Evolutionary conservation across 331 rosid genomes (phyloP).

Genomic region (Quercus lobata): DNA sequence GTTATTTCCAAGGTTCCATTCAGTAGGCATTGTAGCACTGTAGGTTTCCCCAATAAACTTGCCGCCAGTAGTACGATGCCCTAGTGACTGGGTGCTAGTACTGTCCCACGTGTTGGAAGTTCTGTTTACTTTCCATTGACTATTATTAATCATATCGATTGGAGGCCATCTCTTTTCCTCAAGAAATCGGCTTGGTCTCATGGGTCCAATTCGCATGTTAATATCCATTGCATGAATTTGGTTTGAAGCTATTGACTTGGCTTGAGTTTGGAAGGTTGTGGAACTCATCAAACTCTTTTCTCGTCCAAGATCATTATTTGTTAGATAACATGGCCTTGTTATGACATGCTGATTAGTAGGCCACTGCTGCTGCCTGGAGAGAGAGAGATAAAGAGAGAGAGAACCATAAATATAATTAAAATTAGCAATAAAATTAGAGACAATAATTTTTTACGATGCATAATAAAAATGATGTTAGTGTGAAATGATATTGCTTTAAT

Average conservation of each 20-base stretch:
- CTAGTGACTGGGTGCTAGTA: not conserved
- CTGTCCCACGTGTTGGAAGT: not conserved
- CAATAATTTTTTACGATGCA: no score
- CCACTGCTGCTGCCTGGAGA: conserved; percentile 35
- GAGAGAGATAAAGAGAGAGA: not conserved
- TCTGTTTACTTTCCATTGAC: conserved; percentile 22
- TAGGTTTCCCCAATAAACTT: conserved; percentile 1
- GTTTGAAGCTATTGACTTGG: conserved; percentile 19
- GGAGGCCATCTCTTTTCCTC: conserved; percentile 77
- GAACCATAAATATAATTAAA: not conserved
- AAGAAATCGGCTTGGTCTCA: conserved; percentile 56
- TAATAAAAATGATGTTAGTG: no score
- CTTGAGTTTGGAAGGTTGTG: conserved; percentile 25
- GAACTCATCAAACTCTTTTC: conserved; percentile 18
- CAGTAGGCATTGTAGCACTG: not conserved
- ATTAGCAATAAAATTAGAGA: no score
- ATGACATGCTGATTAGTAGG: conserved; percentile 16
- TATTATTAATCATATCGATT: conserved; percentile 15
- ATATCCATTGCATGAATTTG: conserved; percentile 25
- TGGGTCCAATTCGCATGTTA: conserved; percentile 38
- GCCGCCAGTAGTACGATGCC: conserved; percentile 18
- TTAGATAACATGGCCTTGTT: conserved; percentile 27
- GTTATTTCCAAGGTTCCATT: conserved; percentile 23
- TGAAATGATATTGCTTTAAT: no score
- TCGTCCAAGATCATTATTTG: conserved; percentile 21